These are phyloP conservation scores for Gloeopeniophorella convolvens DNA, from an alignment of 768 basidiomycete species.

Conservation along the genomic window DNA sequence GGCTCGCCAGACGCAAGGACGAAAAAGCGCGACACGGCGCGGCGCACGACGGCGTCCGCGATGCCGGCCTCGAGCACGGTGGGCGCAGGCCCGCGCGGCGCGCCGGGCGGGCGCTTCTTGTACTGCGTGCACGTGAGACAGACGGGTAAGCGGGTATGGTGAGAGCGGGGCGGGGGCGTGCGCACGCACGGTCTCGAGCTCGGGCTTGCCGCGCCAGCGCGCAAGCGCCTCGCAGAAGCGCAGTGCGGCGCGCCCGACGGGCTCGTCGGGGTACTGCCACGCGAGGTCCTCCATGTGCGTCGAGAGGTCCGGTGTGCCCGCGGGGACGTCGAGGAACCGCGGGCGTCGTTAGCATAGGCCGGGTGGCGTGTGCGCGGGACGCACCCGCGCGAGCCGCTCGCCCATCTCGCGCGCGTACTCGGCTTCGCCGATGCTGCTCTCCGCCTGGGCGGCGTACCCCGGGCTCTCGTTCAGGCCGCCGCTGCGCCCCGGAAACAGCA, in stretches of 20 bases:
- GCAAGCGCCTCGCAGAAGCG: constrained; percentile 79
- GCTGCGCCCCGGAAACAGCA: constrained; percentile 53
- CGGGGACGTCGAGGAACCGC: constrained; percentile 77
- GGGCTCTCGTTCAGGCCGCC: no score
- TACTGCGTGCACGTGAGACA: constrained; percentile 20
- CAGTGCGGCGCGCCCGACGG: constrained; percentile 70
- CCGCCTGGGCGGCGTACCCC: constrained; percentile 35
- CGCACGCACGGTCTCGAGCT: constrained; percentile 60
- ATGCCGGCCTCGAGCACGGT: not conserved
- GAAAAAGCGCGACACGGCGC: not conserved
- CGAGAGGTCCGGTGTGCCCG: constrained; percentile 63
- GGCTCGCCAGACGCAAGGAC: no score
- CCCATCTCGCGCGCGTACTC: constrained; percentile 75
- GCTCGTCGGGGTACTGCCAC: constrained; percentile 75
- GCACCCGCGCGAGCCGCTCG: constrained; percentile 63
- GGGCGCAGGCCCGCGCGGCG: not conserved
- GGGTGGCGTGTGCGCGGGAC: no score
- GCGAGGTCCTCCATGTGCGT: constrained; percentile 76
- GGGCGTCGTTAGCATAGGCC: no score
- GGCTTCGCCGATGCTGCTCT: constrained; percentile 58
- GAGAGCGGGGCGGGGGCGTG: not conserved
- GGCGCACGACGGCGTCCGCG: constrained; percentile 9
- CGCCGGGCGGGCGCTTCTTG: constrained; percentile 21
- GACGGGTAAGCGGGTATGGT: not conserved
- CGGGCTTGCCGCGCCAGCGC: constrained; percentile 79